Conservation (phyloP, 441 rosid genomes). For the Jatropha multifida region DNA sequence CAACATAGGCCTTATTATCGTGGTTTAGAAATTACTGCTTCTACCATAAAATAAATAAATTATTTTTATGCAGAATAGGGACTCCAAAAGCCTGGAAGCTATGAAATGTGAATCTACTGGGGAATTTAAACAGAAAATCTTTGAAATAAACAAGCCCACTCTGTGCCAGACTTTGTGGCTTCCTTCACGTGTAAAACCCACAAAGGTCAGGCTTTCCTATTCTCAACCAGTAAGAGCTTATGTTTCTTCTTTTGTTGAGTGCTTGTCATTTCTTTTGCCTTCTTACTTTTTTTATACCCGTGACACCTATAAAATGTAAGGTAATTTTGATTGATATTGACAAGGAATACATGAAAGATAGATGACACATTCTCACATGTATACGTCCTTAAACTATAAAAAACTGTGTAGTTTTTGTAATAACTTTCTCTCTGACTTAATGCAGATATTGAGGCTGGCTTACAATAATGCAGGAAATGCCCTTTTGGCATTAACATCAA, state of each 20-base stretch:
- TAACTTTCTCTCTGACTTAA: slow-evolving; percentile 8
- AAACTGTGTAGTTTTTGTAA: not conserved
- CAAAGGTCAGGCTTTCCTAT: slow-evolving; percentile 35
- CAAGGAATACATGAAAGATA: not conserved
- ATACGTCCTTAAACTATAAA: not conserved
- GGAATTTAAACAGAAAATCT: slow-evolving; percentile 26
- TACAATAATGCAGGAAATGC: slow-evolving; percentile 51
- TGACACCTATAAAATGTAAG: not conserved
- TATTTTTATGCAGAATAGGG: slow-evolving; percentile 30
- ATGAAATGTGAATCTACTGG: slow-evolving; percentile 25
- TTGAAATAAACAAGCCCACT: slow-evolving; percentile 39
- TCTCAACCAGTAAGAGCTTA: not conserved
- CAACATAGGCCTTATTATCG: no score
- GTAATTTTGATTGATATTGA: not conserved
- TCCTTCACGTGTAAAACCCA: slow-evolving; percentile 31
- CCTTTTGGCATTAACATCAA: slow-evolving; percentile 48
- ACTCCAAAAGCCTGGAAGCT: slow-evolving; percentile 25
- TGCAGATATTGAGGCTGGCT: slow-evolving; percentile 47
- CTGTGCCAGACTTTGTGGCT: slow-evolving; percentile 45
- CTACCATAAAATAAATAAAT: not conserved
- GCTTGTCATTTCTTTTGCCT: not conserved
- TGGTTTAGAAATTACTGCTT: no score
- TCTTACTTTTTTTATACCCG: no score
- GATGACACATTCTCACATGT: no score
- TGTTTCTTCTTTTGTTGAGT: not conserved